phyloP scores from a whole-genome alignment of 345 rosid genomes.

The Eucalyptus victrix region DNA sequence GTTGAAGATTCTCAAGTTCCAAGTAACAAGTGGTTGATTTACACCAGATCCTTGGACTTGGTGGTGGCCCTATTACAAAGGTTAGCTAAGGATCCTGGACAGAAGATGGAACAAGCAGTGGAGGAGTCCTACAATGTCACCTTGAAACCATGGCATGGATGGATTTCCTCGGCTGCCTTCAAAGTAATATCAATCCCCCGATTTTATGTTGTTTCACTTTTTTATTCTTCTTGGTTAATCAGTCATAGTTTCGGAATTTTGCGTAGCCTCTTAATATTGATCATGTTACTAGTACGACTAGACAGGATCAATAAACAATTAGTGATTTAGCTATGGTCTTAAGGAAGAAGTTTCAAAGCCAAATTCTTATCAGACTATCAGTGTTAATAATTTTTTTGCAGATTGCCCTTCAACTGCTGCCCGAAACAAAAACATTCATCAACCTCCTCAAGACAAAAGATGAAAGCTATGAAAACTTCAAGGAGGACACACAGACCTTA shows the following conservation, averaged over 20 bases:
- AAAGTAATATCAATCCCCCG: slow-evolving; percentile 23
- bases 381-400: not conserved
- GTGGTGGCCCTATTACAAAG: slow-evolving; percentile 37
- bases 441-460: slow-evolving; percentile 43
- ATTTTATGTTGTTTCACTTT: not conserved
- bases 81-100: slow-evolving; percentile 33
- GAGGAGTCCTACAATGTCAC: slow-evolving; percentile 63
- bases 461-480: slow-evolving; percentile 26
- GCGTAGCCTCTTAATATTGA: not conserved
- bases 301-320: not conserved
- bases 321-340: not conserved
- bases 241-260: not conserved
- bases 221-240: not conserved
- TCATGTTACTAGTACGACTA: not conserved
- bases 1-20: not conserved
- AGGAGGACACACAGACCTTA: slow-evolving; percentile 49
- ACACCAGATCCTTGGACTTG: slow-evolving; percentile 66
- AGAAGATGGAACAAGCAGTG: slow-evolving; percentile 64
- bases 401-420: slow-evolving; percentile 70
- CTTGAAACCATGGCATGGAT: slow-evolving; percentile 85
- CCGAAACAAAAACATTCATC: slow-evolving; percentile 52
- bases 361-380: not conserved
- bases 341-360: not conserved
- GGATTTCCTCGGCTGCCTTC: slow-evolving; percentile 94
- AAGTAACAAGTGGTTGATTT: not conserved